These are phyloP conservation scores for Funneliformis caledonium DNA, from an alignment of 371 early-diverging fungal species.

Conservation along the genomic window DNA sequence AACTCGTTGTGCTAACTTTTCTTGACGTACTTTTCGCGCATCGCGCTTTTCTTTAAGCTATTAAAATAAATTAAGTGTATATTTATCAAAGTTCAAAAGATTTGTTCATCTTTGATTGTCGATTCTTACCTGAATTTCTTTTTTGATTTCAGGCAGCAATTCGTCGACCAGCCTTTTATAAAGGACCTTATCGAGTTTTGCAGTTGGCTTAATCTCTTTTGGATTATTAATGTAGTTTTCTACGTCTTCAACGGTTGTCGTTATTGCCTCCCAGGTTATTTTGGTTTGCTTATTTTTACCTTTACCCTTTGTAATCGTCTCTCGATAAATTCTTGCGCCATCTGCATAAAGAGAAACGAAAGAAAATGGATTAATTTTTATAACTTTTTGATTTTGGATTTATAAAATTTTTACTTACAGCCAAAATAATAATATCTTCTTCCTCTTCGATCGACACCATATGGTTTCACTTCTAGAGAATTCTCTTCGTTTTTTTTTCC, in stretches of 20 bases:
- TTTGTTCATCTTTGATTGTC: neutral
- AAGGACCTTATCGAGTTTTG: slow-evolving; percentile 4
- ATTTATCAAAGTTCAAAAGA: neutral
- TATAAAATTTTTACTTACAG: neutral
- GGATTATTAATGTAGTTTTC: slow-evolving; percentile 24
- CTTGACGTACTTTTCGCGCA: slow-evolving; percentile 1
- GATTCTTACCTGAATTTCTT: slow-evolving; percentile 5
- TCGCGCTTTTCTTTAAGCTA: slow-evolving; percentile 25
- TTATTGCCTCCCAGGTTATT: slow-evolving; percentile 3
- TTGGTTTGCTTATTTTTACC: neutral
- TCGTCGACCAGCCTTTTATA: neutral
- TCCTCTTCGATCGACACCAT: slow-evolving; percentile 20
- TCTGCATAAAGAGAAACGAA: neutral
- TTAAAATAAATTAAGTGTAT: neutral
- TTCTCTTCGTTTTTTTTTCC: slow-evolving; percentile 15
- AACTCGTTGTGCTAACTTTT: slow-evolving; percentile 24
- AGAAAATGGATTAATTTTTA: neutral
- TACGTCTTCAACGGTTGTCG: slow-evolving; percentile 28
- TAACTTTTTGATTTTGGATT: neutral
- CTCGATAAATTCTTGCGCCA: slow-evolving; percentile 31
- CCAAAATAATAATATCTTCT: slow-evolving; percentile 32
- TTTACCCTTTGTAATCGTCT: neutral
- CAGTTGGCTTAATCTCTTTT: slow-evolving; percentile 23
- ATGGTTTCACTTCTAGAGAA: neutral
- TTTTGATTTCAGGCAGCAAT: slow-evolving; percentile 14